These are phyloP conservation scores for Phyllosticta citribraziliensis DNA, from an alignment of 2,329 filamentous ascomycete genomes.

Conservation along the genomic window DNA sequence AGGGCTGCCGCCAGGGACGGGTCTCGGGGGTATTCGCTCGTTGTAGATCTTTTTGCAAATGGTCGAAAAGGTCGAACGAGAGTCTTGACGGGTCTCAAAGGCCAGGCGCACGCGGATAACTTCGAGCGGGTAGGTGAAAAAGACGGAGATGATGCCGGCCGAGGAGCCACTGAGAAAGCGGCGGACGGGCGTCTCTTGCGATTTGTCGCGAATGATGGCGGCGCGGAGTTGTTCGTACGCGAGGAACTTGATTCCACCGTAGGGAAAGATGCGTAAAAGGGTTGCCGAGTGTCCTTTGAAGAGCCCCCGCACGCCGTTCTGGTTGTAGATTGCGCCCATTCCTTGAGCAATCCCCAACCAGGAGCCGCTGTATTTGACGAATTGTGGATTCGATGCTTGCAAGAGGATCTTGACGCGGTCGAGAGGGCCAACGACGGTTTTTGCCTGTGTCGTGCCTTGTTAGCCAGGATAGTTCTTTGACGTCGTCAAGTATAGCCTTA, in stretches of 20 bases:
- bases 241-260: constrained; percentile 95
- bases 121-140: constrained; percentile 92
- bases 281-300: constrained; percentile 95
- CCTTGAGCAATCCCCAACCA: constrained; percentile 78
- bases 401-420: constrained; percentile 99
- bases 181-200: constrained; percentile 71
- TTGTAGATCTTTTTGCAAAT: constrained; percentile 83
- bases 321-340: constrained; percentile 69
- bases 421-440: constrained; percentile 89
- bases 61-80: constrained; percentile 57
- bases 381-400: constrained; percentile 88
- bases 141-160: constrained; percentile 81
- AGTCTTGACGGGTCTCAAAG: constrained; percentile 77
- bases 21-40: constrained; percentile 46
- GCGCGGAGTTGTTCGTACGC: constrained; percentile 94
- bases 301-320: constrained; percentile 65
- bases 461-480: not conserved
- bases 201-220: constrained; percentile 57
- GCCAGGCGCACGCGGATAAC: constrained; percentile 85
- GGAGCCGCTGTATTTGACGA: constrained; percentile 82
- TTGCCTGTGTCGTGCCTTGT: constrained; percentile 51
- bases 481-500: constrained; percentile 39
- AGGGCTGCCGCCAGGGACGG: constrained; percentile 32
- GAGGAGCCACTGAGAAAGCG: constrained; percentile 64
- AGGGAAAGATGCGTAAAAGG: constrained; percentile 87